Percentiles rank a stretch among this genome's conserved stretches.
Conservation (phyloP, 192 early-diverging fungal species). For the Dissophora globulifera region DNA sequence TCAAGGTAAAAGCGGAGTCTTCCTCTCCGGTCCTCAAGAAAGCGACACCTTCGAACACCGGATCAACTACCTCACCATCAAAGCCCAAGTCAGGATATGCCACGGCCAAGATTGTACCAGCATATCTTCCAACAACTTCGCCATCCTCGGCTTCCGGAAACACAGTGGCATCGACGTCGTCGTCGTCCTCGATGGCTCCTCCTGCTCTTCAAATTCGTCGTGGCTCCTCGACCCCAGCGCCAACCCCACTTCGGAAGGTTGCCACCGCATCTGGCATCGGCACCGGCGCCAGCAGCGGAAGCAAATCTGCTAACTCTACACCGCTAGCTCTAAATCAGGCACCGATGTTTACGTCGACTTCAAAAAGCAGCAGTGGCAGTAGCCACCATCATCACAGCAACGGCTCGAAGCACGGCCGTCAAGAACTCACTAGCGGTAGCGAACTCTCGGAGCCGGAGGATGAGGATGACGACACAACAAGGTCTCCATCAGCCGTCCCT, state of each 20-base stretch:
- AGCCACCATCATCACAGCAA: not conserved
- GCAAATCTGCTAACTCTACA: slow-evolving; percentile 12
- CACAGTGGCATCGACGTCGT: not conserved
- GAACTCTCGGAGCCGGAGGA: slow-evolving; percentile 45
- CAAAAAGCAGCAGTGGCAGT: slow-evolving; percentile 17
- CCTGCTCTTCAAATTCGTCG: slow-evolving; percentile 15
- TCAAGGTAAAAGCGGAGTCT: slow-evolving; percentile 6
- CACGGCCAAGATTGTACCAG: slow-evolving; percentile 33
- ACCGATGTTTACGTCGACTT: slow-evolving; percentile 3
- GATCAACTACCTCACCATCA: not conserved
- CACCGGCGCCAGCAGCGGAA: not conserved
- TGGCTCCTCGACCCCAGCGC: slow-evolving; percentile 30
- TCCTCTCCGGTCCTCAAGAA: not conserved
- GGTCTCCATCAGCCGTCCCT: not conserved
- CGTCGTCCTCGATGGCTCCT: slow-evolving; percentile 5
- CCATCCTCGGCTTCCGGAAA: slow-evolving; percentile 6
- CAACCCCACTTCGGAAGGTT: slow-evolving; percentile 38
- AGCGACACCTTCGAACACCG: not conserved
- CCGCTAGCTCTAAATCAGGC: not conserved
- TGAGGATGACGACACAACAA: slow-evolving; percentile 17
- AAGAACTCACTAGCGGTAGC: slow-evolving; percentile 28
- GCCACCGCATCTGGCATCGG: not conserved
- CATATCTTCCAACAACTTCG: slow-evolving; percentile 31
- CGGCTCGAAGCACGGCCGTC: slow-evolving; percentile 24
- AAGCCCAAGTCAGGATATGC: slow-evolving; percentile 32